Conservation (phyloP, 208 protist species). For the Angomonas ambiguus region DNA sequence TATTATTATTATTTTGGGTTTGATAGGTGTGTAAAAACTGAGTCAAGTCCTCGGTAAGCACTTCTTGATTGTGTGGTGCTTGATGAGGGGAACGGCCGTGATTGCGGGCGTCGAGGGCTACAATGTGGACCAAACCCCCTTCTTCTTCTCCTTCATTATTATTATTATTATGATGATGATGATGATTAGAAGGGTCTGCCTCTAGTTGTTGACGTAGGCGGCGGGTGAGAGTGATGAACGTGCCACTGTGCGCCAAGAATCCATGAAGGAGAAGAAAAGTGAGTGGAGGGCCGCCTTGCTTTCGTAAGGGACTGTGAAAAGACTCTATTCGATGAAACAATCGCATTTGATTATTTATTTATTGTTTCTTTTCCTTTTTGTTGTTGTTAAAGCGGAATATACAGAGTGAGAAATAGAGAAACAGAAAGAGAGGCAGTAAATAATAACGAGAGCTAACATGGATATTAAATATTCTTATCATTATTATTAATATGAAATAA, state of each 20-base stretch:
- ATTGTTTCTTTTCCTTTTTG: background rate
- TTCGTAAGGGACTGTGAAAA: no score
- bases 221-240: slow-evolving; percentile 34
- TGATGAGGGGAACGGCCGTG: slow-evolving; percentile 55
- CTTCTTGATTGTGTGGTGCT: slow-evolving; percentile 26
- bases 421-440: background rate
- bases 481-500: background rate
- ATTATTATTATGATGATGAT: slow-evolving; percentile 8
- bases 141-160: slow-evolving; percentile 6
- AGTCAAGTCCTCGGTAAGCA: slow-evolving; percentile 33
- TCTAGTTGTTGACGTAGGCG: slow-evolving; percentile 25
- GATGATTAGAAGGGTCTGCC: no score
- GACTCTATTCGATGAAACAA: no score
- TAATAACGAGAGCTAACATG: background rate
- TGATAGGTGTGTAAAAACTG: slow-evolving; percentile 19
- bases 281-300: no score
- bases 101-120: slow-evolving; percentile 44
- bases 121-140: slow-evolving; percentile 17
- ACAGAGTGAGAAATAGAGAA: slow-evolving; percentile 18
- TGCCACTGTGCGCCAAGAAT: slow-evolving; percentile 50
- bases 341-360: no score
- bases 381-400: background rate
- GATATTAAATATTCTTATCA: background rate
- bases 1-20: background rate
- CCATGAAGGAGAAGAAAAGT: slow-evolving; percentile 52